A percentile compares a stretch with the other conserved stretches of the same genome.
Evolutionary conservation across 1,284 basidiomycete species (phyloP).

Genomic region (Naganishia sp.): DNA sequence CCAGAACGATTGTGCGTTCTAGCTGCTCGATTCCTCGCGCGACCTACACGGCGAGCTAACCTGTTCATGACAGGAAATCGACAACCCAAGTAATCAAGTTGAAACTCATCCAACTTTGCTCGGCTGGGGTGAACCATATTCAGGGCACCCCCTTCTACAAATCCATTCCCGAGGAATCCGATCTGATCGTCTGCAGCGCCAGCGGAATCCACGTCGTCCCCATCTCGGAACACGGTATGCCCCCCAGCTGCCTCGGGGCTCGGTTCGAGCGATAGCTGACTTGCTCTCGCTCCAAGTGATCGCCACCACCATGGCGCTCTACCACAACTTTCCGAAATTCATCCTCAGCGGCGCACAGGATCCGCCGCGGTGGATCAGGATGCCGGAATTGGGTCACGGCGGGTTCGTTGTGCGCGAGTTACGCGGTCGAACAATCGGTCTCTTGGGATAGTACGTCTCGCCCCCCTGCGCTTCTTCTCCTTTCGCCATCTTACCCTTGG

Average conservation of each 20-base stretch:
- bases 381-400: slow-evolving; percentile 16
- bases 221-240: slow-evolving; percentile 35
- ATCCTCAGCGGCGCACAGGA: slow-evolving; percentile 26
- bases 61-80: slow-evolving; percentile 19
- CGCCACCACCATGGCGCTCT: slow-evolving; percentile 31
- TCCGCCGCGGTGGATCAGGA: slow-evolving; percentile 10
- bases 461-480: no score
- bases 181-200: slow-evolving; percentile 30
- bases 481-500: not conserved
- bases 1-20: slow-evolving; percentile 27
- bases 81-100: slow-evolving; percentile 31
- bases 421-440: slow-evolving; percentile 36
- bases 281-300: slow-evolving; percentile 22
- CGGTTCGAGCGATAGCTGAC: not conserved
- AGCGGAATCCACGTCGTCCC: slow-evolving; percentile 35
- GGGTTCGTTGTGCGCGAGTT: slow-evolving; percentile 34
- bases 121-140: slow-evolving; percentile 33
- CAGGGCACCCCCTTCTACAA: slow-evolving; percentile 25
- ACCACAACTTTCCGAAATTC: slow-evolving; percentile 34
- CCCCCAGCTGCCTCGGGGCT: not conserved
- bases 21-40: not conserved
- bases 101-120: slow-evolving; percentile 33
- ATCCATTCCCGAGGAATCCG: slow-evolving; percentile 24
- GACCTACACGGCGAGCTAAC: not conserved
- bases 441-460: slow-evolving; percentile 35